A percentile compares a stretch with the other conserved stretches of the same genome.
Evolutionary conservation across 352 stramenopile genomes (phyloP).

Genomic region (Phytophthora foliorum): DNA sequence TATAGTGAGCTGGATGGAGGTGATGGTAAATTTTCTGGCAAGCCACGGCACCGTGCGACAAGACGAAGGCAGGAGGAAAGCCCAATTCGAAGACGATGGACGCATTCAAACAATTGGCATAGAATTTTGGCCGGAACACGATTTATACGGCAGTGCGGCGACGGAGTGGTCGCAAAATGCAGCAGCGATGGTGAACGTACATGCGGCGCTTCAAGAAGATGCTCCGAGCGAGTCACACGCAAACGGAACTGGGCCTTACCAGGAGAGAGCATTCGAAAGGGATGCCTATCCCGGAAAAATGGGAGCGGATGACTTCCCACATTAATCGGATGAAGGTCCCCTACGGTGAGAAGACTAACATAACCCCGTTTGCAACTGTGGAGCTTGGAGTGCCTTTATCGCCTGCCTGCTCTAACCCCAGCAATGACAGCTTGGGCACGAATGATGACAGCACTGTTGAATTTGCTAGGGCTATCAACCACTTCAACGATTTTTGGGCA

Average conservation of each 20-base stretch:
- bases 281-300: slow-evolving; percentile 17
- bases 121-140: slow-evolving; percentile 4
- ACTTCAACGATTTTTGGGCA: not conserved
- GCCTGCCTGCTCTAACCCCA: too few species aligned
- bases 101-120: slow-evolving; percentile 5
- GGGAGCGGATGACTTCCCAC: slow-evolving; percentile 18
- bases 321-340: slow-evolving; percentile 23
- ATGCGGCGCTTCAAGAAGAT: slow-evolving; percentile 7
- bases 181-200: slow-evolving; percentile 27
- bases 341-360: slow-evolving; percentile 13
- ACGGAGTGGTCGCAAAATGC: slow-evolving; percentile 10
- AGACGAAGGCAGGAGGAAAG: slow-evolving; percentile 11
- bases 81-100: slow-evolving; percentile 2
- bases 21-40: slow-evolving; percentile 16
- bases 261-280: slow-evolving; percentile 2
- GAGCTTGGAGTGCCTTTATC: not conserved
- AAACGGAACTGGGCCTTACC: slow-evolving; percentile 11
- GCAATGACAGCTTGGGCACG: too few species aligned
- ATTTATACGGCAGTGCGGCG: not conserved
- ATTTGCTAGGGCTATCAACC: too few species aligned
- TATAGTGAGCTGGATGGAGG: slow-evolving; percentile 37
- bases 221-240: not conserved
- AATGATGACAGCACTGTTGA: too few species aligned
- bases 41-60: slow-evolving; percentile 12
- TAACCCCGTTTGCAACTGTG: not conserved